These are phyloP conservation scores for Polyporus tsugae DNA, from an alignment of 1,284 basidiomycete genomes.

Conservation along the genomic window DNA sequence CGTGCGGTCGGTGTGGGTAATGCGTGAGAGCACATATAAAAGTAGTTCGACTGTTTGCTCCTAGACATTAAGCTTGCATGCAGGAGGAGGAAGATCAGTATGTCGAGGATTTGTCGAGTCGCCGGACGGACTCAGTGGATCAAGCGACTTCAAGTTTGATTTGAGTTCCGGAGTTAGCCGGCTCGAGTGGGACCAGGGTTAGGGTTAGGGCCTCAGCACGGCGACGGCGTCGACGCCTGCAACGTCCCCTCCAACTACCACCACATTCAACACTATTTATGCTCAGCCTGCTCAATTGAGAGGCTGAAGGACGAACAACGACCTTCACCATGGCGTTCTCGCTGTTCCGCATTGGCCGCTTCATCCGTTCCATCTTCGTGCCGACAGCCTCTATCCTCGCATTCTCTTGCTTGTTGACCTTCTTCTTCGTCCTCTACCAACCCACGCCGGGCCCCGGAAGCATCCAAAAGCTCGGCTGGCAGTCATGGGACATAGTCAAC, in stretches of 20 bases:
- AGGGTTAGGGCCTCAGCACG: background rate
- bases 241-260: background rate
- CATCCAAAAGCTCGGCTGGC: slow-evolving; percentile 85
- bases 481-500: slow-evolving; percentile 81
- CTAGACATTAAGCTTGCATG: no score
- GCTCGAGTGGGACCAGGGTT: background rate
- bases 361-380: slow-evolving; percentile 55
- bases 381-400: slow-evolving; percentile 68
- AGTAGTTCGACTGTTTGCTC: no score
- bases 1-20: no score
- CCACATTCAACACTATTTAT: background rate
- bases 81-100: no score
- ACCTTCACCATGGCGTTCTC: slow-evolving; percentile 37
- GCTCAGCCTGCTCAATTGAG: background rate
- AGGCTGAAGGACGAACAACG: background rate
- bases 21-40: no score
- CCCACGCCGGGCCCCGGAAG: slow-evolving; percentile 76
- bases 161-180: no score
- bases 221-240: background rate
- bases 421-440: slow-evolving; percentile 80
- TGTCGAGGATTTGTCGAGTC: no score
- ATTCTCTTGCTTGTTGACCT: slow-evolving; percentile 76
- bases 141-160: no score
- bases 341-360: slow-evolving; percentile 48
- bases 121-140: no score